phyloP scores from a whole-genome alignment of 495 filamentous ascomycete genomes.

The Penicillium riverlandense region DNA sequence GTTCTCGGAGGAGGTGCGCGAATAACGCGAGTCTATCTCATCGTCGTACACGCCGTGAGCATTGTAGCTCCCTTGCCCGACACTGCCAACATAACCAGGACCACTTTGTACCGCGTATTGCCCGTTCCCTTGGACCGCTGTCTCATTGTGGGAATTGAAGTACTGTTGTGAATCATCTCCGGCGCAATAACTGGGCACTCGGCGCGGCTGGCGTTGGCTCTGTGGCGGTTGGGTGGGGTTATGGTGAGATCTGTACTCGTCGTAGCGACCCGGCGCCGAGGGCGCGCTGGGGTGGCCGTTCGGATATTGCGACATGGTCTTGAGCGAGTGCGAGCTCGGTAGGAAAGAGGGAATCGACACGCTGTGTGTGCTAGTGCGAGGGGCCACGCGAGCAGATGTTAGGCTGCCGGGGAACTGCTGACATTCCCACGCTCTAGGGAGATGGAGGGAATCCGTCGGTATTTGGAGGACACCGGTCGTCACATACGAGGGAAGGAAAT shows the following conservation, averaged over 20 bases:
- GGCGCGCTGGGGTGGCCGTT: constrained; percentile 27
- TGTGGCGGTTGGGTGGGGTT: constrained; percentile 10
- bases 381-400: constrained; percentile 10
- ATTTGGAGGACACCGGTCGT: too few species aligned
- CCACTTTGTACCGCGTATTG: constrained; percentile 11
- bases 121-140: constrained; percentile 21
- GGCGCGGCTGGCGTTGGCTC: constrained; percentile 37
- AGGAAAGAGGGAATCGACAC: too few species aligned
- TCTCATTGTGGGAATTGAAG: constrained; percentile 31
- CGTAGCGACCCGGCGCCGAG: constrained; percentile 12
- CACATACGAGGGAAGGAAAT: too few species aligned
- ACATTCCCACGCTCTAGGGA: constrained; percentile 1
- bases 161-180: constrained; percentile 60
- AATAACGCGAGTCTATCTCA: constrained; percentile 27
- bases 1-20: constrained; percentile 21
- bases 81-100: constrained; percentile 5
- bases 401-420: constrained; percentile 5
- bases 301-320: constrained; percentile 41
- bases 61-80: constrained; percentile 14
- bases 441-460: not conserved
- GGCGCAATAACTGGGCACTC: constrained; percentile 66
- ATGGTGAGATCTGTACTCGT: constrained; percentile 10
- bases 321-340: not conserved
- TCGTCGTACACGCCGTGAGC: constrained; percentile 29
- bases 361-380: not conserved